Conservation (phyloP, 2,329 filamentous ascomycete genomes). For the Colletotrichum limetticola region DNA sequence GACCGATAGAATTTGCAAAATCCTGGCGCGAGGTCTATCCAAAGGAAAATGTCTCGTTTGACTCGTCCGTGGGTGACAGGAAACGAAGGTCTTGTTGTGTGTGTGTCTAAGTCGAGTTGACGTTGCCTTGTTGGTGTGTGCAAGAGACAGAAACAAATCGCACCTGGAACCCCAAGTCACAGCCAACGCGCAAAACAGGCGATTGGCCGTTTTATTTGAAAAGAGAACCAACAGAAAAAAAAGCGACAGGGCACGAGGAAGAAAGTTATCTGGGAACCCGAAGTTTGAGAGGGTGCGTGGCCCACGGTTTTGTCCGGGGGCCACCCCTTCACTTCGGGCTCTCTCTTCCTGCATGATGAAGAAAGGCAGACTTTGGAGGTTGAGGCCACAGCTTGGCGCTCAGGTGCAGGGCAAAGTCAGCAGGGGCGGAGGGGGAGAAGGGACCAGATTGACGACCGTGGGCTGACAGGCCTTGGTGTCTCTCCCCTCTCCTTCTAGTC, state of each 20-base stretch:
- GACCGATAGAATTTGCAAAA: no score
- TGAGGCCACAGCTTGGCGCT: background rate
- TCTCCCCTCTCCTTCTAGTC: background rate
- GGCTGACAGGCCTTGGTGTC: background rate
- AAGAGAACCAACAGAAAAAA: background rate
- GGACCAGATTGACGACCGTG: background rate
- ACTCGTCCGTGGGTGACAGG: background rate
- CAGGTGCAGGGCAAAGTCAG: background rate
- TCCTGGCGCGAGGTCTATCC: background rate
- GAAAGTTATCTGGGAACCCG: background rate
- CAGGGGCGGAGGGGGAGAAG: background rate
- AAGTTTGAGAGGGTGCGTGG: conserved; percentile 11
- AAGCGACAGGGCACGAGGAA: background rate
- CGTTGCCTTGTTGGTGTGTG: background rate
- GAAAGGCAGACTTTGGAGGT: conserved; percentile 8
- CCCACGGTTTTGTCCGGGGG: conserved; percentile 4
- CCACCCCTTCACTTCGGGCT: background rate
- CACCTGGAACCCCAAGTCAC: background rate
- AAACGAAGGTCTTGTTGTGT: conserved; percentile 6
- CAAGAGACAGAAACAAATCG: background rate
- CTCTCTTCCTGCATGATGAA: conserved; percentile 17
- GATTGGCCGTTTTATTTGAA: background rate
- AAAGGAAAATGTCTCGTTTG: background rate
- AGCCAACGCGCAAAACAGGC: conserved; percentile 14
- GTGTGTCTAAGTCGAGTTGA: background rate